Evolutionary conservation across 202 grass and related monocot species (phyloP).

Genomic region (Brachypodium distachyon): DNA sequence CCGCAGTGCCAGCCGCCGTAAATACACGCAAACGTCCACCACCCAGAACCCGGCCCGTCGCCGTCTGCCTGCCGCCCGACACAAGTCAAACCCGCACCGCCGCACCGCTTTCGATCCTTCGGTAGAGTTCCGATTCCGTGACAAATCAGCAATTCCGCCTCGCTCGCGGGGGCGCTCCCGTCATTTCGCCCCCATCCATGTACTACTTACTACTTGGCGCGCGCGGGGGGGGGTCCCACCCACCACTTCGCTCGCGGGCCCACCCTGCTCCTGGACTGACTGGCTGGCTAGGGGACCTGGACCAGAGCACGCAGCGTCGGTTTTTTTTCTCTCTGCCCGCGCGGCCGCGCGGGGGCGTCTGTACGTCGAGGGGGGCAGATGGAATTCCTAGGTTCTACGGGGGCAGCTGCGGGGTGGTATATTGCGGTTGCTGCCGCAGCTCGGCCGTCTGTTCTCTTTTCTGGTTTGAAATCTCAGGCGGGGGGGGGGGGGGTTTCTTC

Average conservation of each 20-base stretch:
- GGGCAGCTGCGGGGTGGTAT: too few relatives aligned
- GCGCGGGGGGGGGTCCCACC: neutral
- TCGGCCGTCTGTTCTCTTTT: too few relatives aligned
- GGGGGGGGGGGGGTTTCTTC: too few relatives aligned
- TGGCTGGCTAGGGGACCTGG: neutral
- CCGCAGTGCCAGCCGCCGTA: neutral
- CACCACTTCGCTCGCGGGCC: neutral
- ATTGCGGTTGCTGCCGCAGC: too few relatives aligned
- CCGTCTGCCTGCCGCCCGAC: slow-evolving; percentile 23
- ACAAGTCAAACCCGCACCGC: slow-evolving; percentile 39
- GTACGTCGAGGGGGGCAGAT: too few relatives aligned
- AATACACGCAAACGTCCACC: neutral
- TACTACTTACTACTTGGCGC: too few relatives aligned
- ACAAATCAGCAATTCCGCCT: slow-evolving; percentile 8
- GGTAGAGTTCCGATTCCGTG: neutral
- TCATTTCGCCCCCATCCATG: neutral
- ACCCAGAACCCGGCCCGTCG: neutral
- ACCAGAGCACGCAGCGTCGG: too few relatives aligned
- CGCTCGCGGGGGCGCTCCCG: slow-evolving; percentile 13
- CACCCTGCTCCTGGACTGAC: too few relatives aligned
- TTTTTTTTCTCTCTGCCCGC: too few relatives aligned
- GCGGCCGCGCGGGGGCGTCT: too few relatives aligned
- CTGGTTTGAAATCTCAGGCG: neutral
- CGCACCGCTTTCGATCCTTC: too few relatives aligned
- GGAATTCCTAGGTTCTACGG: neutral